phyloP scores from a whole-genome alignment of 345 rosid species.

The Eucalyptus globulus region DNA sequence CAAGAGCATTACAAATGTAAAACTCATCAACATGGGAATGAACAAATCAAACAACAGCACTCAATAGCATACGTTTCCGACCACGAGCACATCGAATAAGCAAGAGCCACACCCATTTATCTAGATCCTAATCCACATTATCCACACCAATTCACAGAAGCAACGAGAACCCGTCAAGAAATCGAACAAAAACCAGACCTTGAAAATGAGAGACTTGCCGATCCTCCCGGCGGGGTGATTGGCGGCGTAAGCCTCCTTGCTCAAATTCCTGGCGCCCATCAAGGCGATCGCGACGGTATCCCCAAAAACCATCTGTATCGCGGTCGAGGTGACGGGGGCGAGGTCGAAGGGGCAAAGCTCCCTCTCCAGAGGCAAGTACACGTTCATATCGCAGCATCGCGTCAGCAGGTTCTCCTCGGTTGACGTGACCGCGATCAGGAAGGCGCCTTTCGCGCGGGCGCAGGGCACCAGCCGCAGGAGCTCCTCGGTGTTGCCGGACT shows the following conservation, averaged over 20 bases:
- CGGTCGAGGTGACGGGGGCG: slow-evolving; percentile 96
- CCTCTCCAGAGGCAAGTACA: slow-evolving; percentile 76
- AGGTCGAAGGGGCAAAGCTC: slow-evolving; percentile 91
- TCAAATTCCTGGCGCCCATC: slow-evolving; percentile 80
- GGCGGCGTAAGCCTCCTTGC: slow-evolving; percentile 75
- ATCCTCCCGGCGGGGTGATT: slow-evolving; percentile 98
- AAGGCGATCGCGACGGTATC: slow-evolving; percentile 96
- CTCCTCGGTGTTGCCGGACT: slow-evolving; percentile 88
- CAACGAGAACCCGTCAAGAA: neutral
- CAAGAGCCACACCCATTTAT: neutral
- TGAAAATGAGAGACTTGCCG: slow-evolving; percentile 86
- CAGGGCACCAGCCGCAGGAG: slow-evolving; percentile 86
- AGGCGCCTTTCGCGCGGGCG: slow-evolving; percentile 65
- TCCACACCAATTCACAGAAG: neutral
- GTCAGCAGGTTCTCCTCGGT: slow-evolving; percentile 60
- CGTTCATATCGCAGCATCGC: slow-evolving; percentile 60
- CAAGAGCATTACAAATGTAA: neutral
- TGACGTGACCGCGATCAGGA: slow-evolving; percentile 72
- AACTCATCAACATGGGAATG: neutral
- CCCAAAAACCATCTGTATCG: slow-evolving; percentile 98
- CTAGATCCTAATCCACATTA: neutral
- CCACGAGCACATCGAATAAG: neutral
- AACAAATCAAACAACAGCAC: neutral
- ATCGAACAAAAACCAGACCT: slow-evolving; percentile 22
- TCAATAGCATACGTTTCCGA: neutral